Evolutionary conservation across 345 rosid species (phyloP), one percentile per base, ranked within the genome.

Genomic region (Boechera retrofracta): DNA sequence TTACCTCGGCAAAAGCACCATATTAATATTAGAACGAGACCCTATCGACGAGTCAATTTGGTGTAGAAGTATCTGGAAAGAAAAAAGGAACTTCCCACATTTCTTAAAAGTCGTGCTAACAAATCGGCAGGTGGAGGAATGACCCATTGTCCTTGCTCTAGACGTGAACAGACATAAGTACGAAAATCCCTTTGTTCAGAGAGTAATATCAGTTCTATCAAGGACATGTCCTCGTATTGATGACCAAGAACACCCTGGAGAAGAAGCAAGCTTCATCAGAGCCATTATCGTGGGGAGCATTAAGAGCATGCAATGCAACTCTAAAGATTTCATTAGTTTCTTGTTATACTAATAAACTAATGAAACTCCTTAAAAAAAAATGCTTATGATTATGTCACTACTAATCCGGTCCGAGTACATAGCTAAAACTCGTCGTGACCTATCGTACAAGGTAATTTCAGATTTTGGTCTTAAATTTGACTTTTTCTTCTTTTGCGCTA

Each of bases 11-110:
- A 60, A 5, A 36, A 59, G 7, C 45, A 59, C 64, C 29, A 16
- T 60, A 18, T 18, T 36, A 36, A 21, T 60, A 60, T 60, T 36
- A 18, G 29, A 60, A 60, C 12, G 15, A 33, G 28, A 59, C 29
- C 64, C 7, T 16, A 16, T 35, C 29, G 15, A 59, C 45, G 15
- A 59, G n/a, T 5, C 61, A 6, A 6, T 29, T 1, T 56, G 5
- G 61, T 59, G 29, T 36, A 59, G 29, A 59, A 59, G 64, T 59
- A 39, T 59, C 64, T 59, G 8, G 64, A 59, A 59, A n/a, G 42
- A n/a, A 32, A 31, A 32, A 58, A 15, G 6, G 6, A 33, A 58
- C 13, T 33, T 58, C 1, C 26, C 42, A 32, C 42, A 18, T 33
- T 58, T 9, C 7, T 4, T 7, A 32, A 41, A 32, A 57, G 33